A percentile compares a stretch with the other conserved stretches of the same genome.
Evolutionary conservation across 805 yeast genomes (phyloP).

Genomic region (Kluyveromyces dobzhanskii): DNA sequence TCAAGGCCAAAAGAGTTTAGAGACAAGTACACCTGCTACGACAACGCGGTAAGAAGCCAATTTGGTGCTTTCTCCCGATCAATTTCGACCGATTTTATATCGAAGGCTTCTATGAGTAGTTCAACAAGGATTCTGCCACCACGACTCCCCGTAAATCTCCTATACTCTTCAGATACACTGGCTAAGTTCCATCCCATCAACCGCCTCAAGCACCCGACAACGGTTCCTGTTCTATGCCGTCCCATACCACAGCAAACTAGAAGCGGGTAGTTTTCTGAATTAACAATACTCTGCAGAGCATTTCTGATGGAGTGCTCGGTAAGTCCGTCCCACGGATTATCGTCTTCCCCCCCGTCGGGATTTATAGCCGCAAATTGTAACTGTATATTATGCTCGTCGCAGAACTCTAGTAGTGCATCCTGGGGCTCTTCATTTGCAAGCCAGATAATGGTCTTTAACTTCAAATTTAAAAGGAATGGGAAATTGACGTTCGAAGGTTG

Average conservation of each 20-base stretch:
- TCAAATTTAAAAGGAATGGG: slow-evolving; percentile 67
- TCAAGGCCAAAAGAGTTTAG: too few relatives aligned
- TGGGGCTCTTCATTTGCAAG: slow-evolving; percentile 92
- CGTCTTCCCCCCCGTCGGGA: slow-evolving; percentile 61
- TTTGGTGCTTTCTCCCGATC: slow-evolving; percentile 24
- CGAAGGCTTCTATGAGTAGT: slow-evolving; percentile 61
- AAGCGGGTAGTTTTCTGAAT: slow-evolving; percentile 70
- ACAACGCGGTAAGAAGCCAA: slow-evolving; percentile 24
- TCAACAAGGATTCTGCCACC: slow-evolving; percentile 93
- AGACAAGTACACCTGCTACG: background rate
- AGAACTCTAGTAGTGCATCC: slow-evolving; percentile 77
- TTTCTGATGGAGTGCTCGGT: slow-evolving; percentile 73
- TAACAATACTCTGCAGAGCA: slow-evolving; percentile 68
- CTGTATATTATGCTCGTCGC: slow-evolving; percentile 60
- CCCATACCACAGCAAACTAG: slow-evolving; percentile 98
- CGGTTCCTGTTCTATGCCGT: slow-evolving; percentile 93
- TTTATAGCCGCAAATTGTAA: slow-evolving; percentile 78
- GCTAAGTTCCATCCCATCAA: slow-evolving; percentile 98
- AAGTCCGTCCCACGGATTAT: slow-evolving; percentile 94
- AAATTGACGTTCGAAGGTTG: slow-evolving; percentile 94
- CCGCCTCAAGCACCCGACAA: slow-evolving; percentile 85
- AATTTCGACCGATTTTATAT: slow-evolving; percentile 24
- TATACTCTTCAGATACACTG: slow-evolving; percentile 82
- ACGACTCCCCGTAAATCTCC: slow-evolving; percentile 85
- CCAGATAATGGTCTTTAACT: slow-evolving; percentile 82